These are phyloP conservation scores for Coemansia sp. DNA, from an alignment of 192 early-diverging fungal genomes.

Conservation along the genomic window DNA sequence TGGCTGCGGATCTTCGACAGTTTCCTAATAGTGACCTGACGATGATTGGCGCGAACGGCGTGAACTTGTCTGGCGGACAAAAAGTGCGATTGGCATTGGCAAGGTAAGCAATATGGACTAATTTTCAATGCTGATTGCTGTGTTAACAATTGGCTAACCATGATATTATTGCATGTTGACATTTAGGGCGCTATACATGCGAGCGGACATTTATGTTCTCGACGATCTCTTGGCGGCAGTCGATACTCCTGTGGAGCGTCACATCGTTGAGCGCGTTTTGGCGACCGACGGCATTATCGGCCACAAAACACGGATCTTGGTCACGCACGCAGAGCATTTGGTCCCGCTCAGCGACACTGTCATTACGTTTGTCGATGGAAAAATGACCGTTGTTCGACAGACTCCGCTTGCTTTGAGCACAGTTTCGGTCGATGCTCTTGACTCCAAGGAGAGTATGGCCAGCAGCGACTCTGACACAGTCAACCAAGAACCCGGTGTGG, in stretches of 20 bases:
- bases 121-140: neutral
- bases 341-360: constrained; percentile 28
- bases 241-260: constrained; percentile 62
- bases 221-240: constrained; percentile 74
- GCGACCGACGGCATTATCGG: constrained; percentile 28
- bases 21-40: constrained; percentile 48
- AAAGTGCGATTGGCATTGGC: constrained; percentile 66
- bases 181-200: constrained; percentile 60
- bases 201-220: constrained; percentile 67
- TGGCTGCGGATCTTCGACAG: constrained; percentile 26
- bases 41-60: constrained; percentile 58
- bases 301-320: constrained; percentile 55
- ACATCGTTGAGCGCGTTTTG: constrained; percentile 58
- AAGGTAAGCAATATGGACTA: constrained; percentile 16
- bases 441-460: neutral
- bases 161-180: neutral
- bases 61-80: constrained; percentile 65
- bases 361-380: constrained; percentile 18
- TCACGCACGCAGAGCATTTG: constrained; percentile 58
- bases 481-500: neutral
- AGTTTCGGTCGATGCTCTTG: neutral
- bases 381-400: constrained; percentile 13
- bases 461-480: neutral
- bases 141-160: neutral
- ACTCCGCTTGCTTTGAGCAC: neutral